Conservation (phyloP, 495 filamentous ascomycete species). For the Penicillium subrubescens region DNA sequence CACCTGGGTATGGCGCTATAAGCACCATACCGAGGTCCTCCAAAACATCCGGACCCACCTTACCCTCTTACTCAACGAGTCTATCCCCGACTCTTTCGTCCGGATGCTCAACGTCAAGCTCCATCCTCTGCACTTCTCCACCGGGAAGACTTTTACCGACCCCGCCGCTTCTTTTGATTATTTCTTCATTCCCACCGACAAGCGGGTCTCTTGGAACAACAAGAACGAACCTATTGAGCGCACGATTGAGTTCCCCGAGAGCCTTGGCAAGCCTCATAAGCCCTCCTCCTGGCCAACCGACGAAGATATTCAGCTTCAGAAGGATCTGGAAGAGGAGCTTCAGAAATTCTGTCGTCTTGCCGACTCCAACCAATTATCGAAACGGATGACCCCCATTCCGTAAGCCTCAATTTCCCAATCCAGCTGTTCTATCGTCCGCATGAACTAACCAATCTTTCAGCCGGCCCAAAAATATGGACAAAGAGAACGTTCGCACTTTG, state of each 20-base stretch:
- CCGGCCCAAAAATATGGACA: neutral
- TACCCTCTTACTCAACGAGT: neutral
- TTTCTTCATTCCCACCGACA: neutral
- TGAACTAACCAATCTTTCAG: neutral
- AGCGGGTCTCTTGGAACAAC: neutral
- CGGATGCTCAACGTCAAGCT: neutral
- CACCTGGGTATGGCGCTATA: neutral
- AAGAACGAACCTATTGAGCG: neutral
- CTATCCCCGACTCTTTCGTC: neutral
- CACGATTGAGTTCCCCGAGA: neutral
- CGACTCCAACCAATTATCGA: neutral
- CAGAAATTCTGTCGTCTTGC: neutral
- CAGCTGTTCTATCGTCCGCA: neutral
- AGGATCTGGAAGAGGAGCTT: neutral
- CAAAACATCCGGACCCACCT: neutral
- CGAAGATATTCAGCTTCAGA: neutral
- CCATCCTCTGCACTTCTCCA: neutral
- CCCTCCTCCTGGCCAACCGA: neutral
- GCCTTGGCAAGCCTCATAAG: neutral
- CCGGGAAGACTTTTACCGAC: neutral
- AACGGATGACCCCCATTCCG: neutral
- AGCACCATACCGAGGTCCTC: neutral
- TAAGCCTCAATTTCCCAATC: neutral
- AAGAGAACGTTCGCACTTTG: neutral
- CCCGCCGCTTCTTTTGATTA: neutral